Percentiles rank a stretch among this genome's conserved stretches.
phyloP scores from a whole-genome alignment of 306 rosid genomes.

The apple (Malus domestica) region ASM211411v1 NC_041794.1:35034501-35035000 shows the following conservation, averaged over 20 bases:
- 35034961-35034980: rapidly evolving
- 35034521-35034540: background rate
- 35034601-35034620: constrained; percentile 29
- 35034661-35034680: background rate
- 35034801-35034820: constrained; percentile 2
- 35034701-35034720: background rate
- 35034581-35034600: background rate
- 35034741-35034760: background rate
- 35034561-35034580: background rate
- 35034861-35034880: background rate
- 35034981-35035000: too few relatives aligned
- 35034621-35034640: constrained; percentile 4
- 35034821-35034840: constrained; percentile 1
- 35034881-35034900: background rate
- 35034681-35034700: constrained; percentile 21
- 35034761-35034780: background rate
- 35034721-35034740: background rate
- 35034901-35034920: background rate
- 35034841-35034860: background rate
- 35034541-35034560: background rate
- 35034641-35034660: background rate
- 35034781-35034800: constrained; percentile 54
- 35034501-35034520: too few relatives aligned
- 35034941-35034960: rapidly evolving
- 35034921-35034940: background rate